Conservation (phyloP, 2,329 filamentous ascomycete genomes). For the Trichoderma sp. region DNA sequence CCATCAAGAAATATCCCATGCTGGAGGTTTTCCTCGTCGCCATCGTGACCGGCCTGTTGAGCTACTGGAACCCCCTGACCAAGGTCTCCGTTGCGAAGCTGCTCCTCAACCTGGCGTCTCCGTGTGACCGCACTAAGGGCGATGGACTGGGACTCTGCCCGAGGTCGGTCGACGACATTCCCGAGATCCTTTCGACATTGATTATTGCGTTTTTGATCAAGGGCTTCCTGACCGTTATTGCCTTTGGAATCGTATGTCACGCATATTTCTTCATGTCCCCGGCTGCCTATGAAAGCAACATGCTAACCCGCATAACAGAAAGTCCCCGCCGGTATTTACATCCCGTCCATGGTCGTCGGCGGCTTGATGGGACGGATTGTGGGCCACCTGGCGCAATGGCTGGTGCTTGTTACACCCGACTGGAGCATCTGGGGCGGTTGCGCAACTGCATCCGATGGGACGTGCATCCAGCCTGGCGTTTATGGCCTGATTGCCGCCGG, state of each 20-base stretch:
- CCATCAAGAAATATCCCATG: constrained; percentile 82
- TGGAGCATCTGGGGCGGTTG: constrained; percentile 76
- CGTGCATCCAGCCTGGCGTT: constrained; percentile 93
- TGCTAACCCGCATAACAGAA: constrained; percentile 56
- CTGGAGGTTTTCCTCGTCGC: constrained; percentile 89
- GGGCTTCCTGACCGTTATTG: constrained; percentile 81
- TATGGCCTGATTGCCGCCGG: constrained; percentile 94
- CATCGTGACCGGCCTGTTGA: constrained; percentile 76
- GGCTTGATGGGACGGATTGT: constrained; percentile 87
- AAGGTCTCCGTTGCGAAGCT: constrained; percentile 89
- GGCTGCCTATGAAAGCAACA: not conserved
- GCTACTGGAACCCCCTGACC: constrained; percentile 92
- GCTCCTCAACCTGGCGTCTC: constrained; percentile 85
- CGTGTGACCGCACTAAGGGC: constrained; percentile 73
- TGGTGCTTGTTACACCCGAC: constrained; percentile 72
- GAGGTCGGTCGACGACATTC: constrained; percentile 71
- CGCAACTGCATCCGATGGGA: constrained; percentile 68
- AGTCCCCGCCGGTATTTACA: constrained; percentile 94
- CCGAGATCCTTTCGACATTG: constrained; percentile 70
- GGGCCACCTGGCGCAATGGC: constrained; percentile 81
- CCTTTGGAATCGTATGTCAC: constrained; percentile 76
- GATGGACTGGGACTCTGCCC: constrained; percentile 78
- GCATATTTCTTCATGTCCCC: fast-evolving
- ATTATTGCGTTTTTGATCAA: constrained; percentile 85
- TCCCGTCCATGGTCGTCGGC: constrained; percentile 97